Conservation (phyloP, 1,284 basidiomycete species). For the Kwoniella shivajii region DNA sequence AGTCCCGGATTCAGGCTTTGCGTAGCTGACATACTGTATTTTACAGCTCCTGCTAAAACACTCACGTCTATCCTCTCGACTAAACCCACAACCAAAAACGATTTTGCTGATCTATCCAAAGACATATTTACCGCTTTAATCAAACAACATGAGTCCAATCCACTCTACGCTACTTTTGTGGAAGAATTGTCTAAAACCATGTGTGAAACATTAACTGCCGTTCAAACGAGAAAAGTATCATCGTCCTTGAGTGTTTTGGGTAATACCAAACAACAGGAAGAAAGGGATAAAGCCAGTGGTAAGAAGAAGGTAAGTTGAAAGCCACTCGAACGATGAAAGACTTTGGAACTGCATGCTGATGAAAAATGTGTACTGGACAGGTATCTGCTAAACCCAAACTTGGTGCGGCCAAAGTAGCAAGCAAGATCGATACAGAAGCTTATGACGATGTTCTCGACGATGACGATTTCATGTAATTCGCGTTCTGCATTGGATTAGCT, state of each 20-base stretch:
- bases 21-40: not conserved
- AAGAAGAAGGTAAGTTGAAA: constrained; percentile 74
- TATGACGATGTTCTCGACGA: constrained; percentile 84
- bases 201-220: constrained; percentile 73
- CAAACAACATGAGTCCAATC: constrained; percentile 74
- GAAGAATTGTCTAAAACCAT: constrained; percentile 77
- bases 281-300: constrained; percentile 76
- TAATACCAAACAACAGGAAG: constrained; percentile 91
- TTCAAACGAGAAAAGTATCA: constrained; percentile 84
- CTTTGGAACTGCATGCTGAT: too few species aligned
- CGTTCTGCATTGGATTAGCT: not conserved
- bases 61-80: constrained; percentile 69
- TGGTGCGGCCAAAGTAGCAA: constrained; percentile 64
- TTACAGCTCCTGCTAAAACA: constrained; percentile 19
- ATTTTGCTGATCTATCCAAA: constrained; percentile 72
- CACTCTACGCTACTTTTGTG: constrained; percentile 76
- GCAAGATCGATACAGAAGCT: constrained; percentile 69
- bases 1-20: not conserved
- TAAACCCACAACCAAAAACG: constrained; percentile 80
- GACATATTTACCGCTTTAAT: constrained; percentile 72
- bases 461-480: constrained; percentile 51
- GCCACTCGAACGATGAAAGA: too few species aligned
- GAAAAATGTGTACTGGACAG: too few species aligned
- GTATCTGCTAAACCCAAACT: constrained; percentile 69
- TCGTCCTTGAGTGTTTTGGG: constrained; percentile 78